Percentiles rank a stretch among this genome's conserved stretches.
Evolutionary conservation across 768 basidiomycete species (phyloP).

Genomic region (Guyanaporus albipodus): DNA sequence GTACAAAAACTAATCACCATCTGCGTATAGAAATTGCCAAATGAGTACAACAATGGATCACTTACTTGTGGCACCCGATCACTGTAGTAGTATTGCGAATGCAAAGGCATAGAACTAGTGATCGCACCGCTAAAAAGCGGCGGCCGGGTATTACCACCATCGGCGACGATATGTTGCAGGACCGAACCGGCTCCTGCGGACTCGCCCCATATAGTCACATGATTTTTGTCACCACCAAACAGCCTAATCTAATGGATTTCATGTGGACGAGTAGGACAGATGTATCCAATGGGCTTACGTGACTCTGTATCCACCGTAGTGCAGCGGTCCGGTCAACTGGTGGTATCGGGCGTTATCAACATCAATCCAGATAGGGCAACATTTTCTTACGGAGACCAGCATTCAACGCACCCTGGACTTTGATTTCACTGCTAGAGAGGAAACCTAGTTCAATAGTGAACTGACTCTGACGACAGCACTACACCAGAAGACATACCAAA

Average conservation of each 20-base stretch:
- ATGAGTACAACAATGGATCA: background rate
- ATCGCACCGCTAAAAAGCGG: conserved; percentile 33
- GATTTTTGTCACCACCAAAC: conserved; percentile 32
- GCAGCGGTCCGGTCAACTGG: conserved; percentile 36
- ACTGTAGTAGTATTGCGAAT: conserved; percentile 34
- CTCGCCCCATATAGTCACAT: conserved; percentile 37
- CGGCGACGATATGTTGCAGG: conserved; percentile 33
- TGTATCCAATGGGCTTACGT: conserved; percentile 16
- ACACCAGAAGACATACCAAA: conserved; percentile 21
- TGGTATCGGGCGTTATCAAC: background rate
- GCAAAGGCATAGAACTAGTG: conserved; percentile 29
- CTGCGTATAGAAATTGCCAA: background rate
- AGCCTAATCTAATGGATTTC: conserved; percentile 21
- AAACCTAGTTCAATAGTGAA: conserved; percentile 25
- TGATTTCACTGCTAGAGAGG: conserved; percentile 28
- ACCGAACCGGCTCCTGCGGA: conserved; percentile 34
- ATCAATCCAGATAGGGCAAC: background rate
- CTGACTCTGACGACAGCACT: background rate
- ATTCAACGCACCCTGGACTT: conserved; percentile 31
- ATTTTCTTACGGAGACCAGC: conserved; percentile 31
- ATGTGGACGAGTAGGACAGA: background rate
- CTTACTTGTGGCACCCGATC: conserved; percentile 28
- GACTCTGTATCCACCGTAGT: conserved; percentile 33
- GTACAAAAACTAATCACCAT: conserved; percentile 16
- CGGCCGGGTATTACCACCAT: conserved; percentile 31